A percentile compares a stretch with the other conserved stretches of the same genome.
These are phyloP conservation scores for Guyanaporus albipodus DNA, from an alignment of 768 basidiomycete species.

Conservation along the genomic window DNA sequence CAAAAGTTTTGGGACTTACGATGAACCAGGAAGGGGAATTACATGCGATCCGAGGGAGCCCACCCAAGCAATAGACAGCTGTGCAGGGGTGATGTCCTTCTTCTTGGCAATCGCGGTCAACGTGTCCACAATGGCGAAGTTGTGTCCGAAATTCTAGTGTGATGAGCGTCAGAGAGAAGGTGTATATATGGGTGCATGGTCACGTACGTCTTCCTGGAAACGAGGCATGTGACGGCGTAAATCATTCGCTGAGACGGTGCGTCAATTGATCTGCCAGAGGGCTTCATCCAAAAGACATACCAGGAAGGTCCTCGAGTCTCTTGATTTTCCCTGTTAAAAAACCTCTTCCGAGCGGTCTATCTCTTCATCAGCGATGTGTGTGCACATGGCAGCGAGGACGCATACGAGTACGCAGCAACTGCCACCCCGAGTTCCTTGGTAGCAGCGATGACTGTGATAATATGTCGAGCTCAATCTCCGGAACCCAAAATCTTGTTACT, in stretches of 20 bases:
- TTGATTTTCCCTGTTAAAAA: conserved; percentile 38
- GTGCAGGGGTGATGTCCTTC: conserved; percentile 41
- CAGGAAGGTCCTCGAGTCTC: conserved; percentile 32
- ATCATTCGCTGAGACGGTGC: conserved; percentile 34
- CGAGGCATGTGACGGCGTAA: conserved; percentile 37
- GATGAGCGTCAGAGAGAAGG: background rate
- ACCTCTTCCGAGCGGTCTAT: conserved; percentile 27
- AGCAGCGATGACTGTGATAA: conserved; percentile 42
- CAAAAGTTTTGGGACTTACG: conserved; percentile 31
- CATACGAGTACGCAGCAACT: conserved; percentile 56
- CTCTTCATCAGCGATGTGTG: background rate
- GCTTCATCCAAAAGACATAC: conserved; percentile 1
- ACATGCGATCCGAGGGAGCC: conserved; percentile 37
- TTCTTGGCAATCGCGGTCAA: conserved; percentile 38
- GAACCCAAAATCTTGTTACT: background rate
- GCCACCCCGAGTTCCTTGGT: conserved; percentile 51
- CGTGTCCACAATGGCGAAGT: conserved; percentile 41
- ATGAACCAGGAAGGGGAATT: conserved; percentile 50
- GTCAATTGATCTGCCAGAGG: background rate
- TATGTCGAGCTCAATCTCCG: background rate
- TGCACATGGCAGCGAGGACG: conserved; percentile 10
- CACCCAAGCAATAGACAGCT: conserved; percentile 46
- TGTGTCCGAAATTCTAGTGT: conserved; percentile 37
- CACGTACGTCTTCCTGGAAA: conserved; percentile 39
- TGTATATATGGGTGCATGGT: background rate